These are phyloP conservation scores for Leavenworthia alabamica DNA, from an alignment of 345 rosid species.

Conservation along the genomic window DNA sequence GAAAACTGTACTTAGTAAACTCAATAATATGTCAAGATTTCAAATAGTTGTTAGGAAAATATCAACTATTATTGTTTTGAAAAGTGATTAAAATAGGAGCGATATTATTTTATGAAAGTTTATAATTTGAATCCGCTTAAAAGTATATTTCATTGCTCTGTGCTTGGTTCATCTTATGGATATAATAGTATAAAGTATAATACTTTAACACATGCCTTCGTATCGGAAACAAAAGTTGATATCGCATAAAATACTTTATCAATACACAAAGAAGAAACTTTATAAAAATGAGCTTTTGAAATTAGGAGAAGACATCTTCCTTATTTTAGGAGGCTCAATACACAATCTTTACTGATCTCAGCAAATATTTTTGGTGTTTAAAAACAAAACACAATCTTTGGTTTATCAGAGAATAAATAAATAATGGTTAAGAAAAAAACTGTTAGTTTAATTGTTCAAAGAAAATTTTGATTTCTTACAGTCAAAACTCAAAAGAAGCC, in stretches of 20 bases:
- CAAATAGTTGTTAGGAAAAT: background rate
- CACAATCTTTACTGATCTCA: background rate
- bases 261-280: background rate
- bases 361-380: background rate
- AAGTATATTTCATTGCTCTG: background rate
- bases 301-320: background rate
- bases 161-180: conserved; percentile 3
- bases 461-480: background rate
- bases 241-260: background rate
- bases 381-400: background rate
- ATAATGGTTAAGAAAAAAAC: background rate
- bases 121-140: background rate
- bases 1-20: background rate
- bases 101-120: background rate
- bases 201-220: background rate
- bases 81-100: background rate
- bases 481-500: background rate
- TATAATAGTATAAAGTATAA: too few species aligned
- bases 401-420: background rate
- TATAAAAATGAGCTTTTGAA: too few species aligned
- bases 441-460: background rate
- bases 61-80: background rate
- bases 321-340: conserved; percentile 4
- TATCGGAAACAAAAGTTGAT: background rate
- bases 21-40: background rate